Conservation (phyloP, 2,329 filamentous ascomycete genomes). For the Clarireedia sp. region DNA sequence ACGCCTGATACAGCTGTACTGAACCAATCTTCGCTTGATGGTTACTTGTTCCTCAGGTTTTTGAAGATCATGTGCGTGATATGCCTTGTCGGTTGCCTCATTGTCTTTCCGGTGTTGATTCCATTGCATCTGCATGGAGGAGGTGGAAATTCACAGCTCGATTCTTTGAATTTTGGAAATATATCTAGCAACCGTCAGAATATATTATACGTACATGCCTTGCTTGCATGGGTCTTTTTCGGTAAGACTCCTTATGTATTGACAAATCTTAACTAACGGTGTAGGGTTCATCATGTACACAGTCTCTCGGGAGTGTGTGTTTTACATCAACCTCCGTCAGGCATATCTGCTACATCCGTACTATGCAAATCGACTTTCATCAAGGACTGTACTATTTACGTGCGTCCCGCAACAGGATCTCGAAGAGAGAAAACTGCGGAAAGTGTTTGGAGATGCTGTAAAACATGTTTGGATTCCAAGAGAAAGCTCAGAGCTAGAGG, state of each 20-base stretch:
- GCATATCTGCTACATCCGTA: constrained; percentile 59
- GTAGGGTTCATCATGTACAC: constrained; percentile 54
- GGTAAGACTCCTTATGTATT: constrained; percentile 18
- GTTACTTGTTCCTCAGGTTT: constrained; percentile 58
- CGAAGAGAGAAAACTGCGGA: constrained; percentile 47
- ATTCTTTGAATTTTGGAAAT: constrained; percentile 54
- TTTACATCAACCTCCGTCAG: constrained; percentile 61
- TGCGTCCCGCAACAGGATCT: constrained; percentile 55
- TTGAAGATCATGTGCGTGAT: constrained; percentile 53
- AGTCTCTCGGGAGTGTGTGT: constrained; percentile 58
- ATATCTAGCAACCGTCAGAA: constrained; percentile 34
- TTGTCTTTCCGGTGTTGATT: constrained; percentile 59
- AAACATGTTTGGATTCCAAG: constrained; percentile 57
- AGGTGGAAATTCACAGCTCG: constrained; percentile 43
- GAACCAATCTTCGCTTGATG: constrained; percentile 59
- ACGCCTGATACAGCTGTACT: constrained; percentile 37
- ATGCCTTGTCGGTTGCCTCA: constrained; percentile 50
- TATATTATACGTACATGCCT: constrained; percentile 50
- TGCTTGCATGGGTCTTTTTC: constrained; percentile 57
- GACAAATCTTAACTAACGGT: constrained; percentile 5
- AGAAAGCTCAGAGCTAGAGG: constrained; percentile 49
- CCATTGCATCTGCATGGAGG: constrained; percentile 57
- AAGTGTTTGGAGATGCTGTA: constrained; percentile 53
- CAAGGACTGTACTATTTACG: constrained; percentile 59
- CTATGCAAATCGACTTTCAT: constrained; percentile 57